phyloP scores from a whole-genome alignment of 306 rosid species.

The Glycine latifolia region DNA sequence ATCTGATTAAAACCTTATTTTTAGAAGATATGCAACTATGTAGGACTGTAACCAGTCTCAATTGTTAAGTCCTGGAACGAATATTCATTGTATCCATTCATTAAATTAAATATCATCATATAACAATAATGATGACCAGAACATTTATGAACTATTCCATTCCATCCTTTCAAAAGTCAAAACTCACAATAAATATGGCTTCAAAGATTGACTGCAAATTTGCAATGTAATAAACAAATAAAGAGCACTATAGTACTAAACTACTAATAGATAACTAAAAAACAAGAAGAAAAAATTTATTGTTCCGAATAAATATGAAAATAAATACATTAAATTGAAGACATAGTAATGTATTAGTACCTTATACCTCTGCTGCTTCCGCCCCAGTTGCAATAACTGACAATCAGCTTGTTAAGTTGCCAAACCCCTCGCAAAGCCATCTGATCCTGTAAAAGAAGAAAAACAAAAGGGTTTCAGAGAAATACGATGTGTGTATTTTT shows the following conservation, averaged over 20 bases:
- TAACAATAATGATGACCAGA: slow-evolving; percentile 7
- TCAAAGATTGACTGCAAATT: background rate
- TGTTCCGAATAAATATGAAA: background rate
- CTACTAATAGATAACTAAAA: background rate
- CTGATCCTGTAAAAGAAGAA: background rate
- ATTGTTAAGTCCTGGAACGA: background rate
- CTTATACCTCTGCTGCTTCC: slow-evolving; percentile 95
- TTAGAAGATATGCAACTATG: slow-evolving; percentile 14
- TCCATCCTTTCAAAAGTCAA: slow-evolving; percentile 15
- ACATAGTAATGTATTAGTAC: slow-evolving; percentile 49
- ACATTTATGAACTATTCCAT: background rate
- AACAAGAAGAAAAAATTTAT: background rate
- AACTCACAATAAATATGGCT: background rate
- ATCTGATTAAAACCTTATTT: background rate
- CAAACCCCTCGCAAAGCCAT: slow-evolving; percentile 95
- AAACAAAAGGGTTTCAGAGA: too few species aligned
- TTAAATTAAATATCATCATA: background rate
- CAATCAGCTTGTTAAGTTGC: slow-evolving; percentile 85
- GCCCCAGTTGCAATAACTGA: slow-evolving; percentile 85
- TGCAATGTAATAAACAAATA: slow-evolving; percentile 4
- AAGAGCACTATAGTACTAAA: background rate
- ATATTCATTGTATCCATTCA: slow-evolving; percentile 1
- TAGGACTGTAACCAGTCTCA: slow-evolving; percentile 2
- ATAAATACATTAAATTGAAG: background rate
- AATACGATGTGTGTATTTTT: too few species aligned